Conservation (phyloP, 768 basidiomycete genomes). For the Scleroderma citrinum region DNA sequence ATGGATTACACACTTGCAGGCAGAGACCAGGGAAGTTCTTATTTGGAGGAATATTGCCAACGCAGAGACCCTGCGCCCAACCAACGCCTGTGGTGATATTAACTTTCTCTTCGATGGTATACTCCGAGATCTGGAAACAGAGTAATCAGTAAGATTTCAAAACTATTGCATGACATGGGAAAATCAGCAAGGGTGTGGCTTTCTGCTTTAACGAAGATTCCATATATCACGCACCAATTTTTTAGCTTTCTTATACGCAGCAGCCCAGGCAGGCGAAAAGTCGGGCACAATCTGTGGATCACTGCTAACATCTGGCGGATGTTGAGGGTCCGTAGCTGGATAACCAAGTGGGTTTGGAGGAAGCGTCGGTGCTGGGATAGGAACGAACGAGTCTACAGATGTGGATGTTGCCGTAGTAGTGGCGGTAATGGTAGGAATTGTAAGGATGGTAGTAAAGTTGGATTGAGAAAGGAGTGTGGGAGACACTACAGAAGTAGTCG, state of each 20-base stretch:
- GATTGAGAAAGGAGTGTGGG: not conserved
- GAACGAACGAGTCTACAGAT: conserved; percentile 38
- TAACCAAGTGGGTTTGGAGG: conserved; percentile 43
- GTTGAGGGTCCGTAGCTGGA: conserved; percentile 44
- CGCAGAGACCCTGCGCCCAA: conserved; percentile 51
- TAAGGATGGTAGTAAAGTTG: not conserved
- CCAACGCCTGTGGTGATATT: conserved; percentile 57
- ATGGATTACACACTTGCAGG: conserved; percentile 44
- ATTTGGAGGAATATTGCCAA: conserved; percentile 59
- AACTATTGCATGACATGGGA: not conserved
- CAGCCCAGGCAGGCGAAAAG: conserved; percentile 42
- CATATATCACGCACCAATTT: conserved; percentile 30
- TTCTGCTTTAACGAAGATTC: not conserved
- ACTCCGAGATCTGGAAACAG: conserved; percentile 34
- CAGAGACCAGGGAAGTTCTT: conserved; percentile 64
- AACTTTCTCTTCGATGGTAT: conserved; percentile 59
- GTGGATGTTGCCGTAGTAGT: conserved; percentile 14
- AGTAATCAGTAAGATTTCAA: not conserved
- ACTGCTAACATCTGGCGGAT: conserved; percentile 44
- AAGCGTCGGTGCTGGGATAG: conserved; percentile 53
- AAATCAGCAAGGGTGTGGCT: no score
- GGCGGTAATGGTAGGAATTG: no score
- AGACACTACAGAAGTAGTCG: not conserved
- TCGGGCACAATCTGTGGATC: conserved; percentile 32
- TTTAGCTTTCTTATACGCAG: conserved; percentile 50